phyloP scores from a whole-genome alignment of 768 basidiomycete genomes.

The Phylloporus sp. region DNA sequence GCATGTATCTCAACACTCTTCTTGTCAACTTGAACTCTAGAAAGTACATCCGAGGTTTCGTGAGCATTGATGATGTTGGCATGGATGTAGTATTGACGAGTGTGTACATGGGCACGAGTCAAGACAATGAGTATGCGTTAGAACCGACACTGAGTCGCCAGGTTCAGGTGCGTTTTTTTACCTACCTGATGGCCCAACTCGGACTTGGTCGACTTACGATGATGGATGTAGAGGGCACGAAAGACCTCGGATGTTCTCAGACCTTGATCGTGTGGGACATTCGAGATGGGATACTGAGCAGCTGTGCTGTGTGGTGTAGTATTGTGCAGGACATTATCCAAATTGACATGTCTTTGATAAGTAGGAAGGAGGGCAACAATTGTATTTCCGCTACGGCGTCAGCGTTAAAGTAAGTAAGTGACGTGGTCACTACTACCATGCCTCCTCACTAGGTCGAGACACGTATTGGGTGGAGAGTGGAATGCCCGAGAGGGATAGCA shows the following conservation, averaged over 20 bases:
- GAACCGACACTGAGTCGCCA: background rate
- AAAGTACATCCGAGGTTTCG: slow-evolving; percentile 1
- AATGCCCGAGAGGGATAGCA: no score
- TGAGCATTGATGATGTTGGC: background rate
- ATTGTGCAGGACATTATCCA: no score
- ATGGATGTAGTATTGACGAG: background rate
- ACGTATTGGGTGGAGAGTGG: no score
- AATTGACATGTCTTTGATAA: no score
- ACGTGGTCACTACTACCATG: no score
- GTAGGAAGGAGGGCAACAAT: no score
- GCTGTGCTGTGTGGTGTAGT: no score
- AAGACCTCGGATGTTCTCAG: background rate
- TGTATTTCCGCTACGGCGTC: no score
- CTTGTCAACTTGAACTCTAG: slow-evolving; percentile 16
- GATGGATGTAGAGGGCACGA: background rate
- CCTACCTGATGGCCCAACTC: background rate
- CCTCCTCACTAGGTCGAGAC: no score
- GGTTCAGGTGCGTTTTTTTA: background rate
- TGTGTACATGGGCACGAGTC: background rate
- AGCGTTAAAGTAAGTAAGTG: no score
- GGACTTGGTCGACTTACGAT: background rate
- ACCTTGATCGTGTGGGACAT: background rate
- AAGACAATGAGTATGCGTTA: background rate
- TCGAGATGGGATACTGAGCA: background rate
- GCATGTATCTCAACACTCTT: slow-evolving; percentile 14